Base-by-base conservation (phyloP, 306 rosid species). In the Calophaca sinica region DNA sequence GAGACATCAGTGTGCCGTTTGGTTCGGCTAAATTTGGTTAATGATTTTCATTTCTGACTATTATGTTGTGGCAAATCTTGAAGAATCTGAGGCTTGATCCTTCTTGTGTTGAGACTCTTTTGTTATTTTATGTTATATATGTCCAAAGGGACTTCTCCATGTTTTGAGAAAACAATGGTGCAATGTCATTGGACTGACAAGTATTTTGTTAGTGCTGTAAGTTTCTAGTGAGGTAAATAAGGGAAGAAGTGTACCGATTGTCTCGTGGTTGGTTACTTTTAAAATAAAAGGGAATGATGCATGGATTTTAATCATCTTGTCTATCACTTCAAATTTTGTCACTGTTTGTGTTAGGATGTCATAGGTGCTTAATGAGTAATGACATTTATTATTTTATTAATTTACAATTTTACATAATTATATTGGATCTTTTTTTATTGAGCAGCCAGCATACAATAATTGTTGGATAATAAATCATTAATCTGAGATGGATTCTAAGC, bases 111-210 rank as follows among this genome's bases (percentile, higher is more conserved):
- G 13, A 41, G 13, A 67, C 63, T 52, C 28, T 64, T 68, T 64
- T 68, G 28, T 54, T 8, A 62, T 26, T 70, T 9, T 26, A 11
- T 62, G 39, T 70, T 62, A 54, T 20, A 6, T 20, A 32, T 32
- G 39, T 49, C 58, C 50, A 31, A 66, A 54, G 45, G 70, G 60
- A 10, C n/a, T 62, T 60, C 10, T 70, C 45, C 57, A 14, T 28
- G 63, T 46, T 69, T 75, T 81, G 65, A 36, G 84, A 38, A 62
- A 69, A 52, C 7, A 62, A 68, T 12, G 41, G 59, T 11, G 42
- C 65, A 26, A 28, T 59, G 35, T 38, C 50, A 15, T 67, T 73
- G 35, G 71, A 49, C 11, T 14, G 63, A 9, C 32, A 31, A 48
- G 12, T 14, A 68, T 58, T 71, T 44, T 80, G 45, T 33, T 33